Evolutionary conservation across 2,329 filamentous ascomycete species (phyloP).

Genomic region (Trichoderma sp.): DNA sequence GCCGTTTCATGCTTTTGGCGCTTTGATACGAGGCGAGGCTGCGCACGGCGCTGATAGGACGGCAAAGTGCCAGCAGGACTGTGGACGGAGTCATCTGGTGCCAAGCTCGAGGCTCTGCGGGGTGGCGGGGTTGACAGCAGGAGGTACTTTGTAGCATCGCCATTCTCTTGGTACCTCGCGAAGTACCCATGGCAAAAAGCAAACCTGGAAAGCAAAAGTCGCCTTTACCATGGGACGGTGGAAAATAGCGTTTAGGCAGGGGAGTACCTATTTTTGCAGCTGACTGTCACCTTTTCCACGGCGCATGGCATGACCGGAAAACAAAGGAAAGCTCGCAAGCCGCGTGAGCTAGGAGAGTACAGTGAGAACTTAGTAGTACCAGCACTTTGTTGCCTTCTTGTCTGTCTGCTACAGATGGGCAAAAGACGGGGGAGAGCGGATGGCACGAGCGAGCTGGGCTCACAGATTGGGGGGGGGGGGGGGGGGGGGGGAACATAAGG

Average conservation of each 20-base stretch:
- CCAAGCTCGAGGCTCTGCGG: neutral
- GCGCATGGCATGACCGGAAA: neutral
- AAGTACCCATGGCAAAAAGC: no score
- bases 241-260: neutral
- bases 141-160: neutral
- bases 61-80: neutral
- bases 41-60: neutral
- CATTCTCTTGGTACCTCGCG: no score
- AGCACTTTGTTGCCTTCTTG: neutral
- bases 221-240: neutral
- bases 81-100: neutral
- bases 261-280: neutral
- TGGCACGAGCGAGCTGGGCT: neutral
- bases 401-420: neutral
- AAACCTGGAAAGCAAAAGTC: no score
- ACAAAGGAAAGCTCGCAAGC: neutral
- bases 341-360: neutral
- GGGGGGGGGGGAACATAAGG: neutral
- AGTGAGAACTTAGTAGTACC: neutral
- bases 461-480: neutral
- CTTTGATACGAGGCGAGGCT: neutral
- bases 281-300: neutral
- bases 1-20: neutral
- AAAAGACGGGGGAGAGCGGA: no score
- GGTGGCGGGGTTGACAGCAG: constrained; percentile 6